Base-by-base conservation (phyloP, 331 rosid species). In the Acacia pycnantha region DNA sequence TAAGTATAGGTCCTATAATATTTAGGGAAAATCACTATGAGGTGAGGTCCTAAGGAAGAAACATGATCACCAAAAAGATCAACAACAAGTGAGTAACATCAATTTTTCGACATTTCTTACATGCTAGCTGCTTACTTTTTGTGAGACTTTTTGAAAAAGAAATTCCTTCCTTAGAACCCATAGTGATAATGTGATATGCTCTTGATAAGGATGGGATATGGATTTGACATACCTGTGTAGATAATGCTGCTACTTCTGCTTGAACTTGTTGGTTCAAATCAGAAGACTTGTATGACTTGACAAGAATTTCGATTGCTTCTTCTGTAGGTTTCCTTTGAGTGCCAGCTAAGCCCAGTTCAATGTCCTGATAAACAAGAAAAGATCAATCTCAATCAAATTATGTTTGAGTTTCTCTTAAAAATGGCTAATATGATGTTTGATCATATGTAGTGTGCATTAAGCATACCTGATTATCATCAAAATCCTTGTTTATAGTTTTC, bases 401-500 rank as follows among this genome's bases (percentile, higher is more conserved):
- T 13, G n/a, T 31, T 5, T 11, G 47, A 24, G 65, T 31, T 65
- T 65, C 26, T 18, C 40, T 43, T 13, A 26, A 15, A 53, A 11
- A 21, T 14, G 16, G 6, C 3, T 53, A 16, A 2, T 56, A 8
- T n/a, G 8, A n/a, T n/a, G 29, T n/a, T 56, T 56, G 14, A 56
- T 29, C 22, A 3, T 47, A 47, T 47, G 2, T 21, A 58, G 33
- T 22, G 65, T 16, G 19, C n/a, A n/a, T 18, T 1, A 58, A 11
- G 65, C 16, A 58, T 14, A 58, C 97, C 92, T 81, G 85, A 12
- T 88, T 91, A 40, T 93, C 97, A 12, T 88, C 92, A 33, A 93
- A 93, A 61, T 93, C 97, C 81, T 79, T 90, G 88, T 93, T 93
- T 76, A 91, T 91, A 84, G 91, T 88, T 78, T 85, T 91, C n/a